Evolutionary conservation across 2,329 filamentous ascomycete species (phyloP).

Genomic region (Trichophyton equinum): DNA sequence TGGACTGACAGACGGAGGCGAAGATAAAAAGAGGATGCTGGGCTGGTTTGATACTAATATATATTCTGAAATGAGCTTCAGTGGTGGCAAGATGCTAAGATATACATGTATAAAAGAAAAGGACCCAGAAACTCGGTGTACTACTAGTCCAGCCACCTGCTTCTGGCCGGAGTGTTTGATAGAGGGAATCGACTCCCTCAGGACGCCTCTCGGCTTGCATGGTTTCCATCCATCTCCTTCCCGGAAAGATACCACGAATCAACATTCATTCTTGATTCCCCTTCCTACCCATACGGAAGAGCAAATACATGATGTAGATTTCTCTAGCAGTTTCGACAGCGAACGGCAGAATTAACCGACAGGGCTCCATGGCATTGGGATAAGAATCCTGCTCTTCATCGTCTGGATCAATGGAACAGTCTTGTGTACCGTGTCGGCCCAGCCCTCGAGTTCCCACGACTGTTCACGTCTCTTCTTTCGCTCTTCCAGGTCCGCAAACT

Average conservation of each 20-base stretch:
- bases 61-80: background rate
- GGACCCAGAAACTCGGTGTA: background rate
- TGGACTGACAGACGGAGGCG: too few species aligned
- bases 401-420: slow-evolving; percentile 92
- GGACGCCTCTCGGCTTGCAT: background rate
- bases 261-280: background rate
- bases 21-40: background rate
- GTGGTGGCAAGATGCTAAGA: background rate
- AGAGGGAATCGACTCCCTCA: background rate
- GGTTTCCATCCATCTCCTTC: background rate
- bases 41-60: background rate
- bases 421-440: slow-evolving; percentile 96
- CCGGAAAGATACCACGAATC: background rate
- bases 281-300: background rate
- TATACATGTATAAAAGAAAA: background rate
- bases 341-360: slow-evolving; percentile 49
- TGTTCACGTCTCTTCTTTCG: slow-evolving; percentile 79
- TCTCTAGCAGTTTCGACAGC: background rate
- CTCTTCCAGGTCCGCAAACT: slow-evolving; percentile 94
- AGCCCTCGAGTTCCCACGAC: slow-evolving; percentile 90
- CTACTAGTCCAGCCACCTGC: background rate
- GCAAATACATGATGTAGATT: background rate
- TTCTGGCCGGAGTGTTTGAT: background rate
- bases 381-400: slow-evolving; percentile 88
- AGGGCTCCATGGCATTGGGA: slow-evolving; percentile 94